Evolutionary conservation across 2,329 filamentous ascomycete genomes (phyloP), one percentile per base, ranked within the genome.

Genomic region (Metarhizium brunneum): DNA sequence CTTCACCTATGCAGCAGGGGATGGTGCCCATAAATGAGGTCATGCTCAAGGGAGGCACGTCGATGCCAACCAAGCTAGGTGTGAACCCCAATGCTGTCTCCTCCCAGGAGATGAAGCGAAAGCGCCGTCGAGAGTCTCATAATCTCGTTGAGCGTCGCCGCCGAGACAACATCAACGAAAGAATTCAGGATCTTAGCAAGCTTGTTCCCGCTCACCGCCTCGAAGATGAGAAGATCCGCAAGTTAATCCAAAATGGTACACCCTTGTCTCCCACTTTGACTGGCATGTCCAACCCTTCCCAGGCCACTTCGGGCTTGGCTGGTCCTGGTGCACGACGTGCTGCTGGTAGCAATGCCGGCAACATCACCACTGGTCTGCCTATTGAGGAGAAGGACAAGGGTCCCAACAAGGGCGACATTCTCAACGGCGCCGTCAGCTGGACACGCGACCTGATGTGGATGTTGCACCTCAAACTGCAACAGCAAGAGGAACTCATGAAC

Each of bases 331-430:
- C 90, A 45, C 83, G 91, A 60, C 85, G 92, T 59, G 91, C 91
- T 35, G 83, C 87, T 36, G 84, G 86, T 53, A 78, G 77, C n/a
- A 72, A 71, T 6, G 79, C 85, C 6, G 88, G 88, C 42, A 95
- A 88, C 67, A 96, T 96, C 65, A 96, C 91, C 6, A 92, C 92
- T 61, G 91, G 92, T 14, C 80, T 97, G 35, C 92, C 94, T 0
- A 82, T 95, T 40, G 94, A 99, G 65, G 94, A 97, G 63, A 97
- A 97, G 70, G 94, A 99, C 74, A 97, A 97, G 69, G 94, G 94
- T 0, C 94, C 94, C 6, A 97, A 97, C 78, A 99, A 99, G 75
- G 94, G 94, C 51, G 94, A 99, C 65, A 97, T 99, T 57, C 85
- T 99, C 64, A 97, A 97, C 66, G 92, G 94, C 35, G 89, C 92